Base-by-base conservation (phyloP, 495 filamentous ascomycete genomes). In the Aspergillus asperescens region DNA sequence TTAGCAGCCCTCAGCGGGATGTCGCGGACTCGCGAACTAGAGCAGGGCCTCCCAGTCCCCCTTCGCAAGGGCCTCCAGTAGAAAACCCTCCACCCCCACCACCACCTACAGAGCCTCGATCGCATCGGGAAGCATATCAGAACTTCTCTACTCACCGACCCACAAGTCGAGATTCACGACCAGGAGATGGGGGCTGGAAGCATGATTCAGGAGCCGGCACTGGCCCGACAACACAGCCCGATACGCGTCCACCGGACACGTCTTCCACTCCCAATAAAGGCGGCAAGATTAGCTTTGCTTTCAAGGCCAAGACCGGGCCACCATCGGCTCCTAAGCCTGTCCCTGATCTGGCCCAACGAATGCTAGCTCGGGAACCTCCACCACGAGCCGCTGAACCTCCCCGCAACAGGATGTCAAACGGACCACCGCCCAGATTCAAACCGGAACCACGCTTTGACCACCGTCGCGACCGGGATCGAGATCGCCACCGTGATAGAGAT, bases 221-320 rank as follows among this genome's bases (percentile, higher is more conserved):
- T 53, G 32, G 55, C 9, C 63, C 72, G 37, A 78, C 78, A 70
- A 68, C 67, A 24, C 78, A 78, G 7, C 75, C 78, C 22, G 62
- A 64, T 12, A 37, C 47, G 20, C 70, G 64, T 38, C 72, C 80
- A 52, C 64, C 77, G 12, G 65, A 74, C 13, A 65, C 71, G 5
- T 70, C 78, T 20, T 72, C 79, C 31, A 74, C 80, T 20, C 69
- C 77, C 44, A 74, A 73, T 37, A 81, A 77, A 69, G 79, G 76
- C 13, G 84, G 83, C 31, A 92, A 90, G 64, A 89, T 95, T 59
- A 90, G 87, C 60, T 95, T 95, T 66, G 86, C 88, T 10, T 85
- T 95, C 66, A 94, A 93, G 63, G 73, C 81, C 0, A 93, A 93
- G 53, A 68, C 81, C 18, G 68, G 77, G 5, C 71, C 81, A 16